These are phyloP conservation scores for Eucalyptus pauciflora DNA, from an alignment of 345 rosid species.

Conservation along the genomic window DNA sequence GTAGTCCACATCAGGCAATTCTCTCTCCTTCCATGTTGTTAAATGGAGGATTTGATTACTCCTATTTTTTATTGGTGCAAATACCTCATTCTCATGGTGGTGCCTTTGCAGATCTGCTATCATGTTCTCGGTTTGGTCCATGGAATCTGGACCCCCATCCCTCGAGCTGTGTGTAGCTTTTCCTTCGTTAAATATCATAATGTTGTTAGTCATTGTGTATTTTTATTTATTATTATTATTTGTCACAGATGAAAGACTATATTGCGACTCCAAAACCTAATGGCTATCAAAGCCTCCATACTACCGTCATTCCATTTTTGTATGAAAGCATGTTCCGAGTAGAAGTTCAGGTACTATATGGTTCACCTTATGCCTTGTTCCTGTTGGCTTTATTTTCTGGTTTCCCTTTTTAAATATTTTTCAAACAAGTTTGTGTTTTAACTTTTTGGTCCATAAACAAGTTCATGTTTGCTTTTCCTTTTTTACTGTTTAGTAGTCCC, in stretches of 20 bases:
- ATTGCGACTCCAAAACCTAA: constrained; percentile 98
- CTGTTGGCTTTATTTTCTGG: neutral
- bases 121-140: constrained; percentile 94
- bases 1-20: constrained; percentile 85
- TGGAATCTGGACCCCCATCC: constrained; percentile 95
- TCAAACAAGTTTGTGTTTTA: neutral
- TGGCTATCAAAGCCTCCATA: constrained; percentile 97
- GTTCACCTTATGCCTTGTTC: neutral
- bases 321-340: constrained; percentile 85
- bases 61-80: neutral
- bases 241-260: constrained; percentile 81
- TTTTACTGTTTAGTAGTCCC: neutral
- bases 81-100: constrained; percentile 5
- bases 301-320: constrained; percentile 82
- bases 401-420: neutral
- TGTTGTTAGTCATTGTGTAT: neutral
- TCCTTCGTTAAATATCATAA: neutral
- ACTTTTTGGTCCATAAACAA: neutral
- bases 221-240: neutral
- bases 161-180: constrained; percentile 60
- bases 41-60: neutral
- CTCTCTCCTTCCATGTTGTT: neutral
- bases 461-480: neutral
- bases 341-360: constrained; percentile 64
- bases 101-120: constrained; percentile 79